Evolutionary conservation across 257 asterid species (phyloP).

Genomic region (Euphrasia confusa): DNA sequence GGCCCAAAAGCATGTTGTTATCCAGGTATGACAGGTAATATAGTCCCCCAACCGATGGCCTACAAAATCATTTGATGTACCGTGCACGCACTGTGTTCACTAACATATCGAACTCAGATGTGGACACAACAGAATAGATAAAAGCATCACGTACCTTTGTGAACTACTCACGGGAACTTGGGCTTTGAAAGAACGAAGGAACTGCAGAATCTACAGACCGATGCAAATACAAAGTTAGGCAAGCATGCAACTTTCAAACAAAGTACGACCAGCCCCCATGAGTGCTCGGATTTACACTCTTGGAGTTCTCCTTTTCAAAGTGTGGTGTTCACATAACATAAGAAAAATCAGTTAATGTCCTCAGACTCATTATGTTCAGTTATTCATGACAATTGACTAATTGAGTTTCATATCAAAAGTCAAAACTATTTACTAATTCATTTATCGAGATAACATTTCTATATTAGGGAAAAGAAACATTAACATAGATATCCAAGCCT

Average conservation of each 20-base stretch:
- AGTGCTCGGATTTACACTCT: too few relatives aligned
- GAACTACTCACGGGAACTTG: slow-evolving; percentile 56
- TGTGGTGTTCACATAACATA: not conserved
- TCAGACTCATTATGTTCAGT: not conserved
- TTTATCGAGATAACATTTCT: not conserved
- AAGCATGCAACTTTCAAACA: slow-evolving; percentile 1
- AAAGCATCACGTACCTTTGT: slow-evolving; percentile 37
- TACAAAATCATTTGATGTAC: slow-evolving; percentile 23
- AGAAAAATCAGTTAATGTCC: not conserved
- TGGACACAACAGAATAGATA: not conserved
- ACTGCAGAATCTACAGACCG: slow-evolving; percentile 57
- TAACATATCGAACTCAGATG: slow-evolving; percentile 15
- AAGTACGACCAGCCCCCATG: not conserved
- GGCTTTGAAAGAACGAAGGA: slow-evolving; percentile 64
- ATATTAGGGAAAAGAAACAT: not conserved
- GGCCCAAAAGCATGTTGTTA: slow-evolving; percentile 75
- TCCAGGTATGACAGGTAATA: slow-evolving; percentile 84
- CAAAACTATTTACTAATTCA: not conserved
- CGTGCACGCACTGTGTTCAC: not conserved
- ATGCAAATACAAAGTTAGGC: slow-evolving; percentile 18
- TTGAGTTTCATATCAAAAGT: not conserved
- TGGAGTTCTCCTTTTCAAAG: too few relatives aligned
- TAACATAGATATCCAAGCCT: slow-evolving; percentile 11
- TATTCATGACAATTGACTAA: slow-evolving; percentile 8
- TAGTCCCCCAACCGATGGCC: slow-evolving; percentile 76